Evolutionary conservation across 208 protist genomes (phyloP).

Genomic region (Leptomonas pyrrhocoris): DNA sequence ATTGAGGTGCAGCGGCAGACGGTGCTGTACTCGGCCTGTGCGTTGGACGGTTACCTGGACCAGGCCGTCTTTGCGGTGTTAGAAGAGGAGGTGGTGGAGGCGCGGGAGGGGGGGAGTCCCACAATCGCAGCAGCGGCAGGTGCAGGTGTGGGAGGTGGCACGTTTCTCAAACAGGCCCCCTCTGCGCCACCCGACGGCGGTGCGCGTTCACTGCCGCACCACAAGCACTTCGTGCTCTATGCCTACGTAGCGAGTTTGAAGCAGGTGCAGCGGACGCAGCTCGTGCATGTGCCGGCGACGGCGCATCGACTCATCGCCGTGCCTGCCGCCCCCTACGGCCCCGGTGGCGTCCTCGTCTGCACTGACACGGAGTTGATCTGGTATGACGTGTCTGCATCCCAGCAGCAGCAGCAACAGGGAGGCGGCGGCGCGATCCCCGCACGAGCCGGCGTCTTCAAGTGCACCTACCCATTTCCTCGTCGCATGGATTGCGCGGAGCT

Average conservation of each 20-base stretch:
- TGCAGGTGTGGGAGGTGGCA: conserved; percentile 14
- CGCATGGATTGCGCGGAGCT: conserved; percentile 77
- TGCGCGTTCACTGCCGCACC: background rate
- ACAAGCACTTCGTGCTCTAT: conserved; percentile 95
- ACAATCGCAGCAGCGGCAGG: conserved; percentile 12
- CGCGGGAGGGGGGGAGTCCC: conserved; percentile 10
- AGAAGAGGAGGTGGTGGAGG: conserved; percentile 78
- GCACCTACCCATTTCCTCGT: conserved; percentile 70
- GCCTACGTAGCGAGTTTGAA: conserved; percentile 98
- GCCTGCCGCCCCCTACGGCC: conserved; percentile 89
- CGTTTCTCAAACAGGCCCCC: conserved; percentile 30
- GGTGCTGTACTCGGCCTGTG: conserved; percentile 70
- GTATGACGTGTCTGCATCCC: conserved; percentile 79
- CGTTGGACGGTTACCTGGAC: conserved; percentile 69
- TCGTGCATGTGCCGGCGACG: conserved; percentile 87
- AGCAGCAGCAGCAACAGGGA: conserved; percentile 18
- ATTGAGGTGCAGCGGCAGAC: conserved; percentile 78
- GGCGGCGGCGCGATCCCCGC: conserved; percentile 2
- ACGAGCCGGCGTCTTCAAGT: conserved; percentile 74
- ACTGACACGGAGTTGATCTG: conserved; percentile 94
- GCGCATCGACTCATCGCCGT: conserved; percentile 92
- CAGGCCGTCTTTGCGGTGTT: conserved; percentile 68
- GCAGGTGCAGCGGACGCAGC: conserved; percentile 97
- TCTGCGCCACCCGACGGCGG: background rate
- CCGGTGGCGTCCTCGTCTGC: conserved; percentile 97